Percentiles rank a stretch among this genome's conserved stretches.
Conservation (phyloP, 176 grass and related monocot species). For the Aegilops longissima region DNA sequence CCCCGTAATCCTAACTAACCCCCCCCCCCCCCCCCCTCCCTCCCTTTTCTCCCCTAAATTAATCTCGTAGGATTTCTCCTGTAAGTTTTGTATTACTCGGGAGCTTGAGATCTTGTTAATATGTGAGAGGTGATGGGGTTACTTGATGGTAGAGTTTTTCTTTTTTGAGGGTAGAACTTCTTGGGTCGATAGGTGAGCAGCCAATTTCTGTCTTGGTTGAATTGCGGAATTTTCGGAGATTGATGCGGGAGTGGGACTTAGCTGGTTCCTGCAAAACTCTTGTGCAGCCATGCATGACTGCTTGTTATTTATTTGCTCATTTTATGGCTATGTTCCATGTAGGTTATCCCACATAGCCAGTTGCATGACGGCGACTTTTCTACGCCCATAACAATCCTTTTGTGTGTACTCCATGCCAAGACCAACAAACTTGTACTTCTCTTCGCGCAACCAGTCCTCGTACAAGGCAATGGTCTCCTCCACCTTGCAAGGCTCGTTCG, state of each 20-base stretch:
- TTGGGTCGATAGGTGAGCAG: neutral
- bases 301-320: neutral
- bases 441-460: too few relatives aligned
- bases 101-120: neutral
- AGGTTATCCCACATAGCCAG: neutral
- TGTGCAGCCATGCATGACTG: neutral
- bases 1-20: too few relatives aligned
- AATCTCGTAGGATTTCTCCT: neutral
- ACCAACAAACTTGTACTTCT: too few relatives aligned
- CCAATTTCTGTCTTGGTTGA: slow-evolving; percentile 11
- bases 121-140: neutral
- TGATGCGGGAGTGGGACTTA: neutral
- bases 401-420: too few relatives aligned
- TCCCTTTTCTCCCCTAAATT: too few relatives aligned
- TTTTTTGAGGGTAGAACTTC: neutral
- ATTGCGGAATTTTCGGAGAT: neutral
- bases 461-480: too few relatives aligned
- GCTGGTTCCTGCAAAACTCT: neutral
- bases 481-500: too few relatives aligned
- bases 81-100: neutral
- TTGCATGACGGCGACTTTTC: too few relatives aligned
- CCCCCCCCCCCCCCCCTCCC: too few relatives aligned
- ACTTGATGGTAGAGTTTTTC: neutral
- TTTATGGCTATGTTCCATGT: neutral
- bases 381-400: too few relatives aligned